Evolutionary conservation across 768 basidiomycete species (phyloP).

Genomic region (Boletus rufocinnamomeus): DNA sequence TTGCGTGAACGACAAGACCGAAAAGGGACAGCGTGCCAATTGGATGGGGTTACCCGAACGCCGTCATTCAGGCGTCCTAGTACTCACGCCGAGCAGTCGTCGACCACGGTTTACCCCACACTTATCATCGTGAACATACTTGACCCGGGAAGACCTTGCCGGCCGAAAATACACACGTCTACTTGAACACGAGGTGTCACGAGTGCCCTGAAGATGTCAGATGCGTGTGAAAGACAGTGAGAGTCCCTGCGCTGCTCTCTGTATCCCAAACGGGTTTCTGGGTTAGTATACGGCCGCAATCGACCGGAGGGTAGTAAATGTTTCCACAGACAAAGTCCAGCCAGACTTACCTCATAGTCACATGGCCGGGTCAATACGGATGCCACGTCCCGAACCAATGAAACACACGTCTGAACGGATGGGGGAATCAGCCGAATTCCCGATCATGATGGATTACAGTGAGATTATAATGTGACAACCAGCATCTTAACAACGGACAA

Average conservation of each 20-base stretch:
- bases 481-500: background rate
- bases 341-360: background rate
- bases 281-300: background rate
- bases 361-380: too few species aligned
- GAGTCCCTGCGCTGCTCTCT: background rate
- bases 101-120: background rate
- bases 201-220: background rate
- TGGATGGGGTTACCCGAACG: background rate
- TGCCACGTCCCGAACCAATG: background rate
- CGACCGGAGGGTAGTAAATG: background rate
- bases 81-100: background rate
- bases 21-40: background rate
- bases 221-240: slow-evolving; percentile 3
- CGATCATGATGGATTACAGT: slow-evolving; percentile 2
- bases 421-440: background rate
- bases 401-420: background rate
- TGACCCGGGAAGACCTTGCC: background rate
- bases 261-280: background rate
- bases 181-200: background rate
- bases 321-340: too few species aligned
- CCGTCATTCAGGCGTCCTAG: background rate
- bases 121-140: too few species aligned
- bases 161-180: background rate
- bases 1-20: background rate
- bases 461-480: background rate